Evolutionary conservation across 2,329 filamentous ascomycete genomes (phyloP), one percentile per base, ranked within the genome.

Genomic region (Pseudogymnoascus sp.): DNA sequence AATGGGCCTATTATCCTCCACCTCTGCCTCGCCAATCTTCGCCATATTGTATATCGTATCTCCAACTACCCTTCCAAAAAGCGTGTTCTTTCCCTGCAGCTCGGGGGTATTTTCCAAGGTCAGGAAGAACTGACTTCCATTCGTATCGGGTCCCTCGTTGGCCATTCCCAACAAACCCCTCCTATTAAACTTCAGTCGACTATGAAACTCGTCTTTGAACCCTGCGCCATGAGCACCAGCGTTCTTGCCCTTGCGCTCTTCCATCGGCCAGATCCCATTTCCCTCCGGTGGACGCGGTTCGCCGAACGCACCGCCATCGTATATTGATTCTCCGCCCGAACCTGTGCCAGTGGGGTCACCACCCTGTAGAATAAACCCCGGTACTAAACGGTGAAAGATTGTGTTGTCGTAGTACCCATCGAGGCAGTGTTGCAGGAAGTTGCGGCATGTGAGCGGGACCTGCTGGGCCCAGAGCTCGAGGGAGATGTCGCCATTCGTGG

Each of bases 111-210:
- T 91, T 65, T 85, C 91, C 60, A 99, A 76, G 0, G 94, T 97
- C 64, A 99, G 87, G 77, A 99, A 99, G 79, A 97, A 97, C 74
- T 99, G 94, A 73, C 91, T 96, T 34, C 91, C 90, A 76, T 97
- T 97, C 60, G 89, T 89, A 69, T 92, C 81, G 30, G 82, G 81
- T 50, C 91, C 87, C 64, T 89, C 88, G 74, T 97, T 97, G 28
- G 94, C 94, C 91, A 97, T 97, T n/a, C 90, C 94, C 67, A 99
- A 75, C 68, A 97, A 76, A 0, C 94, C 94, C 63, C 94, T 82
- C 57, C 94, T 81, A 69, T 95, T 97, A 79, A 94, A 97, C 73
- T 95, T 95, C 66, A 99, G 79, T 32, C 94, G 83, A 68, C 88
- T 91, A 74, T 97, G 93, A 66, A 97, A 88, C 72, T 99, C 94